These are phyloP conservation scores for Nigrospora sphaerica DNA, from an alignment of 2,329 filamentous ascomycete species.

Conservation along the genomic window DNA sequence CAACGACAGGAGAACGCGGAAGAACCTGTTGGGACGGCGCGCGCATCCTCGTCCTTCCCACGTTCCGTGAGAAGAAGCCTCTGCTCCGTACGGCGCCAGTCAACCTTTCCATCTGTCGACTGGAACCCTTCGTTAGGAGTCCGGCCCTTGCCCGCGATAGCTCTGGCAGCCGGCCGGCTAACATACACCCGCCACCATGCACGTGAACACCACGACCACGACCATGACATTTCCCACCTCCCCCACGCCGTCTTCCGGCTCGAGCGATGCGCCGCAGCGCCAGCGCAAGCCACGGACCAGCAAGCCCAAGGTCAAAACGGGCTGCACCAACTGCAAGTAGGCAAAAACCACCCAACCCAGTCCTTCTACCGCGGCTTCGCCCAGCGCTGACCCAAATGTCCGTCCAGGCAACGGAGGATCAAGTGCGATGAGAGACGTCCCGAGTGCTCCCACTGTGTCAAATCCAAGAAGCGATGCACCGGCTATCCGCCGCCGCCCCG, in stretches of 20 bases:
- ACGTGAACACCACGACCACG: too few species aligned
- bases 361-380: conserved; percentile 1
- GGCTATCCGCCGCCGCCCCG: conserved; percentile 56
- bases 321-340: conserved; percentile 63
- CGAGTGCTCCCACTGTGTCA: conserved; percentile 51
- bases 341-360: conserved; percentile 19
- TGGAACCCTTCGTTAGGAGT: too few species aligned
- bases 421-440: conserved; percentile 62
- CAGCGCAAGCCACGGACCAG: conserved; percentile 37
- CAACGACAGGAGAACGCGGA: too few species aligned
- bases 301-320: conserved; percentile 58
- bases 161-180: too few species aligned
- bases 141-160: too few species aligned
- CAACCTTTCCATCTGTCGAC: too few species aligned
- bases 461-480: conserved; percentile 49
- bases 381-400: conserved; percentile 7
- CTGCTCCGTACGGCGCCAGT: too few species aligned
- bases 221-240: too few species aligned
- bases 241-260: neutral
- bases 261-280: conserved; percentile 17
- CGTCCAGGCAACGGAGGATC: conserved; percentile 48
- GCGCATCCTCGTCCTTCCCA: too few species aligned
- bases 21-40: too few species aligned
- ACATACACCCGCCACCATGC: too few species aligned
- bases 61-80: too few species aligned